phyloP scores from a whole-genome alignment of 495 filamentous ascomycete species.

The Aspergillus avenaceus region DNA sequence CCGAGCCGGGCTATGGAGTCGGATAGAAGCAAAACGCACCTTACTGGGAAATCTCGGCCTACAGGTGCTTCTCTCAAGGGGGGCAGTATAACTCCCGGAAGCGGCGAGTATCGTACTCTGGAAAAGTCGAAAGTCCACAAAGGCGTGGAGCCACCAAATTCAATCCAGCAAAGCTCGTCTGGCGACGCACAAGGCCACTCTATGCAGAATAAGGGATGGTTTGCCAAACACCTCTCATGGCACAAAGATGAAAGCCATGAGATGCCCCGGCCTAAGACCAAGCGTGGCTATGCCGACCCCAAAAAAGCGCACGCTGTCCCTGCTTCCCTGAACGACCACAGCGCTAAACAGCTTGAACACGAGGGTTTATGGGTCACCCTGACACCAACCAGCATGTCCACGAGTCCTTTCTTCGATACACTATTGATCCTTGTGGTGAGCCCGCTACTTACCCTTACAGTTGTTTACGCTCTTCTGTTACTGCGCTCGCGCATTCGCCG shows the following conservation, averaged over 20 bases:
- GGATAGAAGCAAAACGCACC: constrained; percentile 20
- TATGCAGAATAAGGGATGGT: constrained; percentile 26
- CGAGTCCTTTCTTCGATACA: constrained; percentile 95
- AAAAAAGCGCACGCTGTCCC: constrained; percentile 13
- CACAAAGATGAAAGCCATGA: constrained; percentile 12
- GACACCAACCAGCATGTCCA: constrained; percentile 82
- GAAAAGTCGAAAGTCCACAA: constrained; percentile 26
- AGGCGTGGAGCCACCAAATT: constrained; percentile 10
- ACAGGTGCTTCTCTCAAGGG: constrained; percentile 49
- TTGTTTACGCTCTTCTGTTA: constrained; percentile 87
- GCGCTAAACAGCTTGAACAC: constrained; percentile 44
- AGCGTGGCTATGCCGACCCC: constrained; percentile 4
- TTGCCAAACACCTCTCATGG: constrained; percentile 36
- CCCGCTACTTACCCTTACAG: constrained; percentile 83
- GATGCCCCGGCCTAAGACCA: constrained; percentile 10
- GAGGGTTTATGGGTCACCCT: constrained; percentile 95
- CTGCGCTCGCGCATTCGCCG: constrained; percentile 85
- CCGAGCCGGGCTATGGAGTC: constrained; percentile 21
- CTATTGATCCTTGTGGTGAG: constrained; percentile 89
- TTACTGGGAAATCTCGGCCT: constrained; percentile 24
- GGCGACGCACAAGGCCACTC: constrained; percentile 3
- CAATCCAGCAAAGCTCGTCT: constrained; percentile 3
- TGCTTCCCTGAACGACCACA: constrained; percentile 8
- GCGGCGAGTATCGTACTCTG: constrained; percentile 62
- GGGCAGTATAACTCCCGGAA: constrained; percentile 72